Base-by-base conservation (phyloP, 2,329 filamentous ascomycete species). In the Arthrobotrys entomopaga region DNA sequence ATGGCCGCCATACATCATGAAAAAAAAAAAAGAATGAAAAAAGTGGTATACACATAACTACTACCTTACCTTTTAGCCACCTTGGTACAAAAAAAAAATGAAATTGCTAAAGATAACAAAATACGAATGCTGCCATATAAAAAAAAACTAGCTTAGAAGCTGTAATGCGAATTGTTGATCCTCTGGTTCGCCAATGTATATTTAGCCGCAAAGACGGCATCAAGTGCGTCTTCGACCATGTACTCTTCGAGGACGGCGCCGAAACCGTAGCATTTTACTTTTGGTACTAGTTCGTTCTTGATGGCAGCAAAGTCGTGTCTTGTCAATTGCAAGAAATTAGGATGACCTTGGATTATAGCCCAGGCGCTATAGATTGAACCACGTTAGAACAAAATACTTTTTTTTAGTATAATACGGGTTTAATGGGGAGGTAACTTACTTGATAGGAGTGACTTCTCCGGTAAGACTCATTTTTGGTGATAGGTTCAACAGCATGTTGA, bases 261-360 rank as follows among this genome's bases (percentile, higher is more conserved):
- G 75, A 89, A 89, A 15, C 95, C 95, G 81, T 97, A 97, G 81
- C 95, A 98, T 76, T 93, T 87, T 70, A 97, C 89, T 82, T 97
- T 97, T 66, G 86, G 86, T 78, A 87, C 84, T 66, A 98, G 84
- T 69, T 92, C 91, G 58, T 89, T 88, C 58, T 90, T 88, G 77
- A 97, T 84, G 76, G 84, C 86, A 78, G 86, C 84, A 77, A 97
- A 88, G 79, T 97, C 92, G 43, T 87, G 85, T 59, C 83, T 81
- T 15, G 84, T 87, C 77, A 97, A 82, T 77, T 90, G 87, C 3
- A 80, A 80, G 76, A 93, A 88, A 75, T 90, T 85, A 42, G 90
- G 87, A 81, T 95, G 89, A 52, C 85, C 86, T 76, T 92, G 84
- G 57, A 98, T 86, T 82, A 91, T 90, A 57, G 92, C 90, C 88